phyloP scores from a whole-genome alignment of 345 rosid species.

The Lenwebbia sp. region DNA sequence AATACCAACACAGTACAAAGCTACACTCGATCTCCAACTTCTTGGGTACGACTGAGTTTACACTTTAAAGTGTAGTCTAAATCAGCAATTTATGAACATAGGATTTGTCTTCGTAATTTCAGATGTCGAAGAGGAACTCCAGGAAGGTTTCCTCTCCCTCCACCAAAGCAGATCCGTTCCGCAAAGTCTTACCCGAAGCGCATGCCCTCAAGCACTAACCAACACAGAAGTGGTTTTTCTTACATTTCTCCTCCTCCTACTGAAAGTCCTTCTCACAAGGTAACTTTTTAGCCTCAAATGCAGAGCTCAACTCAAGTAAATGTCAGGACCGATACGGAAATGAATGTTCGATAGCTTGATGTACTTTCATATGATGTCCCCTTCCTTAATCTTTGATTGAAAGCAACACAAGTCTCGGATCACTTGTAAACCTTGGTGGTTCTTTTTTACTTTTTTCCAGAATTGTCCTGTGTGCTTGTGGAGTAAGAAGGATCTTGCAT shows the following conservation, averaged over 20 bases:
- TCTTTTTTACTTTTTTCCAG: background rate
- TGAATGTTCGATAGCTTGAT: background rate
- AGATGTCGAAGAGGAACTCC: constrained; percentile 18
- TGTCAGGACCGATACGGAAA: background rate
- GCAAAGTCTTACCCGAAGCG: background rate
- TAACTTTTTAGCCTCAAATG: background rate
- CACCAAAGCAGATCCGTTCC: constrained; percentile 8
- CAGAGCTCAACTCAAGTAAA: background rate
- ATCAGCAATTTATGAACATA: background rate
- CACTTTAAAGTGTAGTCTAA: background rate
- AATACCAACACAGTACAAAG: constrained; percentile 42
- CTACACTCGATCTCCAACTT: constrained; percentile 36
- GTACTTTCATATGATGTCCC: background rate
- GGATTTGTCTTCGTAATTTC: background rate
- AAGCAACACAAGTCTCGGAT: background rate
- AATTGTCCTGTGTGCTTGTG: constrained; percentile 16
- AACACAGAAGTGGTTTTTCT: background rate
- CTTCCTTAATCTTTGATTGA: background rate
- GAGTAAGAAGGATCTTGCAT: constrained; percentile 23
- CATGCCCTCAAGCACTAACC: background rate
- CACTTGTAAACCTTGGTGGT: background rate
- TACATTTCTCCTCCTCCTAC: background rate
- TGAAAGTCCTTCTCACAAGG: background rate
- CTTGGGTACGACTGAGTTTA: constrained; percentile 11
- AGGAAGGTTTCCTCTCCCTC: constrained; percentile 25